Evolutionary conservation across 2,329 filamentous ascomycete species (phyloP).

Genomic region (Fusarium sp.): DNA sequence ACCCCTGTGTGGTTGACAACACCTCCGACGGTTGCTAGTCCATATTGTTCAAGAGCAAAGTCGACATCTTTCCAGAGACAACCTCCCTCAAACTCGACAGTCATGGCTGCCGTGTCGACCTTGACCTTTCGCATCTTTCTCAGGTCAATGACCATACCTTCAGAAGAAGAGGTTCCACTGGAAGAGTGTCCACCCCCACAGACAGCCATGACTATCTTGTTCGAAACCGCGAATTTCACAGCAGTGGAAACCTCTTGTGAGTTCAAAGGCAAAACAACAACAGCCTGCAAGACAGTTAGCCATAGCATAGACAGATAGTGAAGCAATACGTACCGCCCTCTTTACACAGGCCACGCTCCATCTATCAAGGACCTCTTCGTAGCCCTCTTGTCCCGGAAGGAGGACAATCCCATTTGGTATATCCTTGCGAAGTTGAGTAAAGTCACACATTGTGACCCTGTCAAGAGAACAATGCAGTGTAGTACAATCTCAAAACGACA

Average conservation of each 20-base stretch:
- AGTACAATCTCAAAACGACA: neutral
- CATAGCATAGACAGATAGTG: neutral
- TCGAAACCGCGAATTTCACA: constrained; percentile 38
- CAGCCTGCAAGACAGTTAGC: constrained; percentile 46
- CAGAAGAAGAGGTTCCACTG: constrained; percentile 60
- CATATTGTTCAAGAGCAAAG: constrained; percentile 58
- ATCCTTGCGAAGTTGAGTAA: constrained; percentile 25
- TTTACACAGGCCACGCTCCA: constrained; percentile 53
- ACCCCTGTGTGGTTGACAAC: constrained; percentile 73
- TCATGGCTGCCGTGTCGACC: constrained; percentile 58
- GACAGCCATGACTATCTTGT: constrained; percentile 62
- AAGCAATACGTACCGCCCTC: constrained; percentile 43
- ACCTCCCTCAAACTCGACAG: constrained; percentile 62
- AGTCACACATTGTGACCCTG: constrained; percentile 29
- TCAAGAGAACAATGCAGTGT: neutral
- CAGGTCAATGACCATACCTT: constrained; percentile 67
- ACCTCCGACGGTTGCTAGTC: constrained; percentile 69
- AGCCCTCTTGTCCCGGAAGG: constrained; percentile 47
- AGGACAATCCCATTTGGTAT: constrained; percentile 41
- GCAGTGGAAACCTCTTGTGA: constrained; percentile 49
- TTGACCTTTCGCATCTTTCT: constrained; percentile 61
- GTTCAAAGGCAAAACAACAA: constrained; percentile 54
- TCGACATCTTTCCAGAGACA: constrained; percentile 67
- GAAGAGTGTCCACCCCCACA: constrained; percentile 68
- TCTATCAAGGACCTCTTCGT: constrained; percentile 48